Evolutionary conservation across 768 basidiomycete species (phyloP), one percentile per base, ranked within the genome.

Genomic region (Suillus decipiens): DNA sequence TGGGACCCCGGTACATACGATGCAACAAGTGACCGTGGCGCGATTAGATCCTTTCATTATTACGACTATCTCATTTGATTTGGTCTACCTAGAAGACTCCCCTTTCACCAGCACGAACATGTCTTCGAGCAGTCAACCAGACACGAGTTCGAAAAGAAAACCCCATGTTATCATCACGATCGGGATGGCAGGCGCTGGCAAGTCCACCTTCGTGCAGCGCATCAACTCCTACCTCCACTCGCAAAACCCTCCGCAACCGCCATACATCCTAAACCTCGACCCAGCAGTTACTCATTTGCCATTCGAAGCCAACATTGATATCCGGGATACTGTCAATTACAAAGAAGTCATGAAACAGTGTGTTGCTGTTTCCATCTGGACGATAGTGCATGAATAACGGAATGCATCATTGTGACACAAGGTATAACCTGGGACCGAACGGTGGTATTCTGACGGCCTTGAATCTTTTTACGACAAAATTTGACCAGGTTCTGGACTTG

Each of bases 321-420:
- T 99, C 59, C 80, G 97, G 65, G 97, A 99, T 75, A 99, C 97
- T 12, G 88, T 99, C 24, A 92, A 99, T 74, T 99, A 99, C 77
- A 86, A 90, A 67, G 92, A 99, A 77, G 96, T 99, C 69, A 99
- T 99, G 97, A 96, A 97, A 85, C 95, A 98, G 95, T 97, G 82
- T 81, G 90, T 89, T 69, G 71, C 71, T 64, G 60, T 73, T 71
- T 68, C 69, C 64, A 65, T 61, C 53, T 48, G 37, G 63, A 37
- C 63, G 58, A 59, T 48, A 34, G 64, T 61, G 61, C 66, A 64
- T 60, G 61, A 69, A 68, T 58, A 63, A 66, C 64, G 43, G 63
- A 63, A 60, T 55, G 67, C 43, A 65, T 62, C 65, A 34, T 63
- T 54, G 45, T 50, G n/a, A 41, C 34, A 42, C 58, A 79, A 97